phyloP scores from a whole-genome alignment of 2,329 filamentous ascomycete genomes.

The Apiospora saccharicola region DNA sequence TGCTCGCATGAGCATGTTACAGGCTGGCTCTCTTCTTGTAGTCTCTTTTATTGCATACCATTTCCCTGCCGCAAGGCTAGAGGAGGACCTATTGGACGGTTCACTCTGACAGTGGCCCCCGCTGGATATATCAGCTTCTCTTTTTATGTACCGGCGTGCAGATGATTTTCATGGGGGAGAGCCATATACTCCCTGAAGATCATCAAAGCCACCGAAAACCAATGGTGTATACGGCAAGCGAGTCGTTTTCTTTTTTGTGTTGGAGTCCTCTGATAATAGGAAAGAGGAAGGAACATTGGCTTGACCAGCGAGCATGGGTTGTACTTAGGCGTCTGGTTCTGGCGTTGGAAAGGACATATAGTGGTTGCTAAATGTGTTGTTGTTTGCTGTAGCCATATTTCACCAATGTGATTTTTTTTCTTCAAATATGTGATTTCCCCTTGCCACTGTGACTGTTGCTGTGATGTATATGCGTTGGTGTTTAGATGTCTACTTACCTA shows the following conservation, averaged over 20 bases:
- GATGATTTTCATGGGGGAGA: not conserved
- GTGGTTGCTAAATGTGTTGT: conserved; percentile 20
- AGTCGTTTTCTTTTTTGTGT: conserved; percentile 15
- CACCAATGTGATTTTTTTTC: not conserved
- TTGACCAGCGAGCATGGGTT: not conserved
- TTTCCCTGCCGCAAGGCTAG: conserved; percentile 26
- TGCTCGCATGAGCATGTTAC: conserved; percentile 14
- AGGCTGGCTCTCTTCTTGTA: conserved; percentile 26
- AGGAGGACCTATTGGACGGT: conserved; percentile 16
- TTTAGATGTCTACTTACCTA: not conserved
- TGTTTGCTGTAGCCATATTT: conserved; percentile 11
- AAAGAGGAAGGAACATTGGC: not conserved
- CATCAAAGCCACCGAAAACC: not conserved
- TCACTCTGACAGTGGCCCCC: conserved; percentile 8
- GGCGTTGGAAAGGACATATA: conserved; percentile 19
- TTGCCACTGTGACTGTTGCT: not conserved
- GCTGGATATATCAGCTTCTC: not conserved
- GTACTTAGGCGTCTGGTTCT: conserved; percentile 16
- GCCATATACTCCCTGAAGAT: not conserved
- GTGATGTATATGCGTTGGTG: not conserved
- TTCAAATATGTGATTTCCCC: not conserved
- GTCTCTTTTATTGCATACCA: conserved; percentile 27
- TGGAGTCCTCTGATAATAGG: conserved; percentile 2
- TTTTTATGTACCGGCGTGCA: conserved; percentile 1
- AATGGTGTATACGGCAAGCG: not conserved